Evolutionary conservation across 345 rosid species (phyloP).

Genomic region (Cardiospermum halicacabum): DNA sequence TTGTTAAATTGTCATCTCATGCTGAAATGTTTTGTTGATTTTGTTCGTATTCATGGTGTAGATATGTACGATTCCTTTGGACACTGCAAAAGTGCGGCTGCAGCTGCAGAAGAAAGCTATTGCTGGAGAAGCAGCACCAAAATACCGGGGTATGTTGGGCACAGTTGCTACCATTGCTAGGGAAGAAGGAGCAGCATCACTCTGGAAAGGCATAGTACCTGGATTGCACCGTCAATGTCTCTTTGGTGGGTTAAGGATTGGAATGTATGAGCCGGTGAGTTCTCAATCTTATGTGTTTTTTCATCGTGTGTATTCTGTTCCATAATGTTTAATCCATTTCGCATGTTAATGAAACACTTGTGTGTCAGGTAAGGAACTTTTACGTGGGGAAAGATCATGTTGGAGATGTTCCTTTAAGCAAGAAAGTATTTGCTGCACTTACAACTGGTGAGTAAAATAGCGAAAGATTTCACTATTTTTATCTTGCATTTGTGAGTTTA

Average conservation of each 20-base stretch:
- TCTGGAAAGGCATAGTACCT: conserved; percentile 95
- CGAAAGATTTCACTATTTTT: conserved; percentile 1
- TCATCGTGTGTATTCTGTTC: neutral
- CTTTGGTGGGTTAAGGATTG: conserved; percentile 93
- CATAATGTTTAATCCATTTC: conserved; percentile 6
- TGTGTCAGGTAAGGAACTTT: conserved; percentile 67
- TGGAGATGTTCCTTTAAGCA: conserved; percentile 90
- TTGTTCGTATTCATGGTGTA: conserved; percentile 26
- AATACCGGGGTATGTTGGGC: conserved; percentile 87
- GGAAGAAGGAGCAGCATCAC: conserved; percentile 88
- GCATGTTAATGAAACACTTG: neutral
- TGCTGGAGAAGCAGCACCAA: conserved; percentile 62
- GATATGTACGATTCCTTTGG: conserved; percentile 95
- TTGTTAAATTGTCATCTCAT: neutral
- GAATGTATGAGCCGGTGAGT: conserved; percentile 95
- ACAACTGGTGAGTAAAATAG: conserved; percentile 70
- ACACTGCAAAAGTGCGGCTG: conserved; percentile 98
- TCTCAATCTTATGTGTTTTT: conserved; percentile 1
- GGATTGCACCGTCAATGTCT: conserved; percentile 96
- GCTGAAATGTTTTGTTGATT: conserved; percentile 8
- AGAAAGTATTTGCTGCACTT: conserved; percentile 96
- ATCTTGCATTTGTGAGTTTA: neutral
- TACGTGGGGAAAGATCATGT: conserved; percentile 81
- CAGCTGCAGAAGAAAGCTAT: conserved; percentile 83
- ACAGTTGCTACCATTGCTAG: conserved; percentile 86